These are phyloP conservation scores for Cornus florida DNA, from an alignment of 148 eudicot genomes.

Conservation along the genomic window DNA sequence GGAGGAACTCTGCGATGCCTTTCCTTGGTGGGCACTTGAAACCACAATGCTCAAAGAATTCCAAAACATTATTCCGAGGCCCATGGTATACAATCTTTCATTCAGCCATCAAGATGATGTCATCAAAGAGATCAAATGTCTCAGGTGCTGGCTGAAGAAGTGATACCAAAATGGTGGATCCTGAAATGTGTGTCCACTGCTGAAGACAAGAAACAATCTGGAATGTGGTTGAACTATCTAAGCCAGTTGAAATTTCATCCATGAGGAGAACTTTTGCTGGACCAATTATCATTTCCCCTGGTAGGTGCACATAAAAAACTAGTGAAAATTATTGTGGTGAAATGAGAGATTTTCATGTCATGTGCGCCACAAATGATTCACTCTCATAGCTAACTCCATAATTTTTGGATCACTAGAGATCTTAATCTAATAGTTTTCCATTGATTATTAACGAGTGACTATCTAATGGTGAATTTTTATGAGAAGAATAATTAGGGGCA, in stretches of 20 bases:
- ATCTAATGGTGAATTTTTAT: not conserved
- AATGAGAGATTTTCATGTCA: not conserved
- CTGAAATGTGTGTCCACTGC: slow-evolving; percentile 21
- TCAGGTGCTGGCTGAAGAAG: slow-evolving; percentile 39
- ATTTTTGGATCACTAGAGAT: not conserved
- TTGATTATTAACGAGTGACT: not conserved
- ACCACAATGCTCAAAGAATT: slow-evolving; percentile 25
- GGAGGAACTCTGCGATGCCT: slow-evolving; percentile 38
- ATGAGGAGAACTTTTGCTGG: slow-evolving; percentile 30
- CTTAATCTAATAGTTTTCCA: no score
- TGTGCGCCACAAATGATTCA: not conserved
- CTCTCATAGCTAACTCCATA: not conserved
- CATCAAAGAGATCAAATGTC: slow-evolving; percentile 33
- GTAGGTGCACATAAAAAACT: not conserved
- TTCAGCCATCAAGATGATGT: slow-evolving; percentile 30
- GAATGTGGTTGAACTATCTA: slow-evolving; percentile 39
- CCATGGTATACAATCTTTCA: slow-evolving; percentile 34
- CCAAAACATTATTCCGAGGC: slow-evolving; percentile 20
- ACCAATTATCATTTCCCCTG: slow-evolving; percentile 35
- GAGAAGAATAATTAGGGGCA: no score
- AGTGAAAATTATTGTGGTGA: not conserved
- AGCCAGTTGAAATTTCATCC: slow-evolving; percentile 38
- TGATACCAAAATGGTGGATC: slow-evolving; percentile 23
- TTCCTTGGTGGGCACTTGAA: slow-evolving; percentile 35
- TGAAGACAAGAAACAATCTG: slow-evolving; percentile 26